Evolutionary conservation across 2,329 filamentous ascomycete species (phyloP).

Genomic region (Diplodia seriata): DNA sequence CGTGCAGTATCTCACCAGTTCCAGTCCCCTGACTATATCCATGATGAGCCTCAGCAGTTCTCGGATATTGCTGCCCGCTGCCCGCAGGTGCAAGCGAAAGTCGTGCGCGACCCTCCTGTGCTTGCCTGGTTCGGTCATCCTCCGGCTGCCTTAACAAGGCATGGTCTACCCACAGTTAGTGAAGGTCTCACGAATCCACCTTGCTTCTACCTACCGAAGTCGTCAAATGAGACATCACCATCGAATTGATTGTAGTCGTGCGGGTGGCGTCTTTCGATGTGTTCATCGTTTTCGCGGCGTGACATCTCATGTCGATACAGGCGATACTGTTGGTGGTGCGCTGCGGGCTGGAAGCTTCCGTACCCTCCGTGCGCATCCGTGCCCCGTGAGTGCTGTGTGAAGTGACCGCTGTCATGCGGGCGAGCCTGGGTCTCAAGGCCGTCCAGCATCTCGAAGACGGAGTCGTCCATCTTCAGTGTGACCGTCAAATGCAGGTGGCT

Average conservation of each 20-base stretch:
- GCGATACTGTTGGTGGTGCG: not conserved
- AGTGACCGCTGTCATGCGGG: not conserved
- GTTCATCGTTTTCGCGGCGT: not conserved
- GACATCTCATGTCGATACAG: not conserved
- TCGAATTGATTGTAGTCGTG: not conserved
- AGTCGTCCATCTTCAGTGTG: constrained; percentile 15
- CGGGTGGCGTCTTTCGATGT: not conserved
- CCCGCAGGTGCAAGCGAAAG: constrained; percentile 46
- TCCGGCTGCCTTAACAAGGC: constrained; percentile 44
- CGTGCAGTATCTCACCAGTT: not conserved
- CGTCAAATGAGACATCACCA: constrained; percentile 10
- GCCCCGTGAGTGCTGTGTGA: not conserved
- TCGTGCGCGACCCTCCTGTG: constrained; percentile 44
- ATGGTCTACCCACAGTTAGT: constrained; percentile 42
- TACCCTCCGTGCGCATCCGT: not conserved
- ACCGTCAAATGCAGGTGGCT: not conserved
- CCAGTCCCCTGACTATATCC: not conserved
- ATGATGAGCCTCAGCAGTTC: not conserved
- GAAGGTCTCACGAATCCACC: not conserved
- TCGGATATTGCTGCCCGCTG: not conserved
- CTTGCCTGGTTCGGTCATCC: constrained; percentile 45
- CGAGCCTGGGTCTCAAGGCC: not conserved
- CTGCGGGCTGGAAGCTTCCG: too few relatives aligned
- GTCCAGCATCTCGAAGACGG: constrained; percentile 33
- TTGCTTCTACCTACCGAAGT: constrained; percentile 1